These are phyloP conservation scores for Fusarium duplospermum DNA, from an alignment of 2,329 filamentous ascomycete species.

Conservation along the genomic window DNA sequence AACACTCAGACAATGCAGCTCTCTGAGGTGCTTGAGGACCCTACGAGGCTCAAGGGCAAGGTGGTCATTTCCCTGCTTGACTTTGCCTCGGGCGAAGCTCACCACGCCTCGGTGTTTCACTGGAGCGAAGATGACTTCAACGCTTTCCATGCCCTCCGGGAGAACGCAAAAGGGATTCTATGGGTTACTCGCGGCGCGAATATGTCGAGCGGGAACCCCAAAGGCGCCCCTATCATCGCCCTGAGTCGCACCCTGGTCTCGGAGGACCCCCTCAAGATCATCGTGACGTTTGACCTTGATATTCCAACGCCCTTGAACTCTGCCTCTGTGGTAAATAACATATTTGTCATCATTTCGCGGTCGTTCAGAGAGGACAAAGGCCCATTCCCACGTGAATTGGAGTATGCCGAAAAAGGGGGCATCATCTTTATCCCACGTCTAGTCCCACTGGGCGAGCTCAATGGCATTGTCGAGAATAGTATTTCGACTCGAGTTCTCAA, in stretches of 20 bases:
- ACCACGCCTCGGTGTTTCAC: constrained; percentile 49
- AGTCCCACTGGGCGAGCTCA: constrained; percentile 53
- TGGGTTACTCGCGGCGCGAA: constrained; percentile 62
- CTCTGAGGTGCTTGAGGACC: constrained; percentile 17
- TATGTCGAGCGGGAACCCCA: constrained; percentile 49
- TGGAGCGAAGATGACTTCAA: constrained; percentile 55
- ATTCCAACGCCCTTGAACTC: constrained; percentile 12
- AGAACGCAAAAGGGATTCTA: constrained; percentile 53
- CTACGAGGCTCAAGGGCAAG: constrained; percentile 36
- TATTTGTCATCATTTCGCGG: constrained; percentile 43
- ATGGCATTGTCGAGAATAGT: constrained; percentile 57
- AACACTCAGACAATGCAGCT: constrained; percentile 9
- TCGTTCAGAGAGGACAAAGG: constrained; percentile 33
- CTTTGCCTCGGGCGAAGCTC: constrained; percentile 41
- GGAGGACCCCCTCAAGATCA: constrained; percentile 57
- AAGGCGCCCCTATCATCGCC: constrained; percentile 56
- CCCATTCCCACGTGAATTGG: constrained; percentile 50
- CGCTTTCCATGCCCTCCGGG: constrained; percentile 54
- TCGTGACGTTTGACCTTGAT: constrained; percentile 56
- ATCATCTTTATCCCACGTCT: constrained; percentile 59
- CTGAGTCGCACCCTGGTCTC: constrained; percentile 62
- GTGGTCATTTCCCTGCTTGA: constrained; percentile 62
- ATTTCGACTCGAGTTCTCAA: constrained; percentile 6
- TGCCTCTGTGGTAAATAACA: constrained; percentile 6
- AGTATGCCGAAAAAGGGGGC: constrained; percentile 56